A percentile compares a stretch with the other conserved stretches of the same genome.
phyloP scores from a whole-genome alignment of 116 monocot species.

The Papilionanthe hybrid region DNA sequence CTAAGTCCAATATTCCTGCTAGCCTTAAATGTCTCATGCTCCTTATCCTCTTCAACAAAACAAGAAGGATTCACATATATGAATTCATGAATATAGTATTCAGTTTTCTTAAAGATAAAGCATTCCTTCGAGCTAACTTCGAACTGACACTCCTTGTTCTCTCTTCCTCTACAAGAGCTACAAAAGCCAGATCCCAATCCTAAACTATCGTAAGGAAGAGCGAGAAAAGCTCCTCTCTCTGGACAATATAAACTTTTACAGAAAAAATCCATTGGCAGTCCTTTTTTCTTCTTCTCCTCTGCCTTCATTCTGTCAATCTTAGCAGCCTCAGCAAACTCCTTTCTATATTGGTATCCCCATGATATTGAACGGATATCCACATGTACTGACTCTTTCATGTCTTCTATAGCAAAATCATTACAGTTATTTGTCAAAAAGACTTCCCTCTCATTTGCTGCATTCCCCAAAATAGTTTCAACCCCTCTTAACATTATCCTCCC shows the following conservation, averaged over 20 bases:
- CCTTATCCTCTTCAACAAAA: constrained; percentile 42
- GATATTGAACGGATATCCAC: constrained; percentile 45
- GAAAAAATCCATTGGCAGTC: constrained; percentile 59
- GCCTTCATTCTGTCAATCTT: constrained; percentile 56
- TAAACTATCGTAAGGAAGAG: constrained; percentile 44
- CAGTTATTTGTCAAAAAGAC: constrained; percentile 82
- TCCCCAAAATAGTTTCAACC: constrained; percentile 70
- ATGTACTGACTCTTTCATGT: constrained; percentile 57
- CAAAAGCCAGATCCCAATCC: constrained; percentile 82
- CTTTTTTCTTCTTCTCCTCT: constrained; percentile 84
- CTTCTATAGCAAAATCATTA: constrained; percentile 55
- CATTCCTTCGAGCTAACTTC: constrained; percentile 31
- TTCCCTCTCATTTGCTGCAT: constrained; percentile 87
- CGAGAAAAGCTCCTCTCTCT: constrained; percentile 75
- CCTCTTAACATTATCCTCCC: constrained; percentile 67
- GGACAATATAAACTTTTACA: constrained; percentile 94
- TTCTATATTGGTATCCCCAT: constrained; percentile 78
- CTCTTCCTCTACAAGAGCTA: constrained; percentile 56
- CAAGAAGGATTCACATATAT: constrained; percentile 67
- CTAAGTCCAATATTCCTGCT: constrained; percentile 88
- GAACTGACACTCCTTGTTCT: constrained; percentile 33
- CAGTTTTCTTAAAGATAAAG: constrained; percentile 54
- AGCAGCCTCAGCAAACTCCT: constrained; percentile 45
- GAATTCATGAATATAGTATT: constrained; percentile 73
- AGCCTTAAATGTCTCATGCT: constrained; percentile 58